Evolutionary conservation across 495 filamentous ascomycete genomes (phyloP).

Genomic region (Penicillium herquei): DNA sequence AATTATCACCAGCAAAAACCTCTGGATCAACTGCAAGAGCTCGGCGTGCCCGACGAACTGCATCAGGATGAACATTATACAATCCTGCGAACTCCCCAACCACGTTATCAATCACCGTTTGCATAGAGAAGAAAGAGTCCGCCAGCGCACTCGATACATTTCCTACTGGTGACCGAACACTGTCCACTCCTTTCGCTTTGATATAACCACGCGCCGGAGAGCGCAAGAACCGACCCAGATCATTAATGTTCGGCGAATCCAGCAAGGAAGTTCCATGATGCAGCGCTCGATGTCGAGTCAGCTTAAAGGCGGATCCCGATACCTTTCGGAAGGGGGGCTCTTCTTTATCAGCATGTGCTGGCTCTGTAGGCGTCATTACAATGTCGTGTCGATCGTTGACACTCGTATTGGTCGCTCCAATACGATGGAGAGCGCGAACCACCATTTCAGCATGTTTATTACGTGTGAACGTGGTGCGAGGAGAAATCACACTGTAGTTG

Average conservation of each 20-base stretch:
- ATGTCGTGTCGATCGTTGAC: conserved; percentile 96
- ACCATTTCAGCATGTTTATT: conserved; percentile 92
- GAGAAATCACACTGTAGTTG: conserved; percentile 90
- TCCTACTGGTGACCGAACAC: conserved; percentile 77
- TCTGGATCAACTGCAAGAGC: conserved; percentile 36
- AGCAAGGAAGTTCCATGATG: conserved; percentile 93
- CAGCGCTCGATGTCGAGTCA: conserved; percentile 72
- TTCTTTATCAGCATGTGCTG: conserved; percentile 5
- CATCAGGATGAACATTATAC: conserved; percentile 30
- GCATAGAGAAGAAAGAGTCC: conserved; percentile 39
- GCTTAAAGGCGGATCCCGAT: conserved; percentile 90
- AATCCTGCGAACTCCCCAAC: conserved; percentile 36
- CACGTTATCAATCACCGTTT: conserved; percentile 33
- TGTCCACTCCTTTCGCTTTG: conserved; percentile 84
- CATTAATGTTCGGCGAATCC: conserved; percentile 62
- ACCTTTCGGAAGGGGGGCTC: conserved; percentile 64
- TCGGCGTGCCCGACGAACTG: conserved; percentile 32
- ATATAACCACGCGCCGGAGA: conserved; percentile 74
- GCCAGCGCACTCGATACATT: conserved; percentile 63
- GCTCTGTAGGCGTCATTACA: conserved; percentile 53
- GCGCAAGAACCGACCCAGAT: conserved; percentile 62
- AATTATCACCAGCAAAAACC: conserved; percentile 40
- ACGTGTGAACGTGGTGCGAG: conserved; percentile 68
- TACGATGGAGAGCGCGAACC: conserved; percentile 63
- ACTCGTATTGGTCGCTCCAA: conserved; percentile 48